A percentile compares a stretch with the other conserved stretches of the same genome.
Evolutionary conservation across 495 filamentous ascomycete species (phyloP).

Genomic region (Emericellopsis terricola): DNA sequence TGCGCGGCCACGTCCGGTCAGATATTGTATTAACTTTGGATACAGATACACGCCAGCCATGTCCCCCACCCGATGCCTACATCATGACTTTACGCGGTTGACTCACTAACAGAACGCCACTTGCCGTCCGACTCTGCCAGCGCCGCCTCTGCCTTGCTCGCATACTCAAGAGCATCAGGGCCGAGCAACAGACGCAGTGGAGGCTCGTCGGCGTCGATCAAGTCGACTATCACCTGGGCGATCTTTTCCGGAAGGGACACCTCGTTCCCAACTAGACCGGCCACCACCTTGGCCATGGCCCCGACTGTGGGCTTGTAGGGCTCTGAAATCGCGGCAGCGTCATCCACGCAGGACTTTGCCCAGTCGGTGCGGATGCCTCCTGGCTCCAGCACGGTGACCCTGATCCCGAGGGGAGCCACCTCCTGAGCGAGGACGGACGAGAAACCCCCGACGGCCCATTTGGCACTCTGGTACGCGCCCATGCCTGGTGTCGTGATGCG

Average conservation of each 20-base stretch:
- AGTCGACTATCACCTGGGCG: conserved; percentile 9
- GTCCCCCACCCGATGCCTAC: too few species aligned
- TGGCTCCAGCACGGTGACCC: conserved; percentile 12
- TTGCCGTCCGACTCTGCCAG: conserved; percentile 9
- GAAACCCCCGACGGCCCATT: conserved; percentile 13
- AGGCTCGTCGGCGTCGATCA: conserved; percentile 6
- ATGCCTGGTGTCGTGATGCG: conserved; percentile 3
- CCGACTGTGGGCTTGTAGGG: conserved; percentile 10
- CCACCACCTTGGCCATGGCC: conserved; percentile 1
- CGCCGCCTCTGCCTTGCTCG: conserved; percentile 4
- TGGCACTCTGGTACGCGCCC: conserved; percentile 15
- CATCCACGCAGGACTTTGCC: conserved; percentile 14
- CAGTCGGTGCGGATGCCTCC: conserved; percentile 20
- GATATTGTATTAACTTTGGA: too few species aligned
- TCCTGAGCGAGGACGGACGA: conserved; percentile 8
- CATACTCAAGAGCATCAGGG: conserved; percentile 11
- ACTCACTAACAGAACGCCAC: too few species aligned
- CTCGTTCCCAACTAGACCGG: conserved; percentile 1
- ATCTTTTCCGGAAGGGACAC: conserved; percentile 8
- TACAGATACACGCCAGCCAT: too few species aligned
- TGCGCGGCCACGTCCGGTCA: too few species aligned
- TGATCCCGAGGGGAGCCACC: conserved; percentile 11
- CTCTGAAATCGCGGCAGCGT: conserved; percentile 10
- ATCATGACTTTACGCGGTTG: too few species aligned
- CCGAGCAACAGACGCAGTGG: conserved; percentile 12